These are phyloP conservation scores for Salix arbutifolia DNA, from an alignment of 345 rosid species.

Conservation along the genomic window DNA sequence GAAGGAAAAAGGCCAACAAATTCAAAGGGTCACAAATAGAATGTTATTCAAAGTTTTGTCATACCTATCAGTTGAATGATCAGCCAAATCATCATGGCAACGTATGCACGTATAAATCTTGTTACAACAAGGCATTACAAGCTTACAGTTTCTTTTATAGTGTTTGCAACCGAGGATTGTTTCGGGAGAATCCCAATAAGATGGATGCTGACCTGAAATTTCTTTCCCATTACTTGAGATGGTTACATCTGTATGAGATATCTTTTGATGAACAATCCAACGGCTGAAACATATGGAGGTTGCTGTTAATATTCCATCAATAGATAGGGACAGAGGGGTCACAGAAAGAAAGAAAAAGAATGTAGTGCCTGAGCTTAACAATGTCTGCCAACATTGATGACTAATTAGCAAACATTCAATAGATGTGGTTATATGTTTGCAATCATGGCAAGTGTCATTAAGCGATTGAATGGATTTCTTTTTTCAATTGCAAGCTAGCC, in stretches of 20 bases:
- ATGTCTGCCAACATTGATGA: slow-evolving; percentile 6
- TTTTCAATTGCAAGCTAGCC: too few relatives aligned
- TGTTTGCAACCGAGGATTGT: slow-evolving; percentile 64
- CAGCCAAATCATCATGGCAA: slow-evolving; percentile 78
- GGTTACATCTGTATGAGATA: slow-evolving; percentile 23
- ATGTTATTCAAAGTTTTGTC: background rate
- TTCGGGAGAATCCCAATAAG: slow-evolving; percentile 45
- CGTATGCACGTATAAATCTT: slow-evolving; percentile 62
- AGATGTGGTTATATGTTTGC: background rate
- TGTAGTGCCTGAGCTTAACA: background rate
- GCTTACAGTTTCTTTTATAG: slow-evolving; percentile 76
- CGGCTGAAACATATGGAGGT: slow-evolving; percentile 53
- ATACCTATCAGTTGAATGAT: slow-evolving; percentile 72
- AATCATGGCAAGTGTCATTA: background rate
- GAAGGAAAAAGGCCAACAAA: background rate
- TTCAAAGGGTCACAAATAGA: background rate
- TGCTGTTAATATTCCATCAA: slow-evolving; percentile 23
- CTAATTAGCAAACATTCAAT: background rate
- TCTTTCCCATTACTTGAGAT: slow-evolving; percentile 32
- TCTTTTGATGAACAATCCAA: slow-evolving; percentile 55
- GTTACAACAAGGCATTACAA: slow-evolving; percentile 63
- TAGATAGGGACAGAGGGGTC: background rate
- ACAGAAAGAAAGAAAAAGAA: background rate
- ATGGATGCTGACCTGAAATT: slow-evolving; percentile 53
- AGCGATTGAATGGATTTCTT: background rate